A percentile compares a stretch with the other conserved stretches of the same genome.
phyloP scores from a whole-genome alignment of 192 early-diverging fungal genomes.

The Gryganskiella cystojenkinii region DNA sequence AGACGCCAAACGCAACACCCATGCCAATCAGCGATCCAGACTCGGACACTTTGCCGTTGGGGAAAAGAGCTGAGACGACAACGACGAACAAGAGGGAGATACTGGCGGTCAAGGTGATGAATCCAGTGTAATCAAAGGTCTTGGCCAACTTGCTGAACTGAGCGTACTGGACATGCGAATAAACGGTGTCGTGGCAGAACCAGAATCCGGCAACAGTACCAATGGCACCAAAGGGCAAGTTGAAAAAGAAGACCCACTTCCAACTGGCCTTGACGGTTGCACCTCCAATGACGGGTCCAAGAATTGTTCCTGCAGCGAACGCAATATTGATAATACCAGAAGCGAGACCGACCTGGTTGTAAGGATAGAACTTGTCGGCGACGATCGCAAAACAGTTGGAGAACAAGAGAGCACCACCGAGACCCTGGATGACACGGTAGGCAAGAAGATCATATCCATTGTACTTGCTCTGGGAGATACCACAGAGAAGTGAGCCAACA shows the following conservation, averaged over 20 bases:
- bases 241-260: conserved; percentile 54
- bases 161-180: conserved; percentile 37
- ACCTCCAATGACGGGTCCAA: conserved; percentile 48
- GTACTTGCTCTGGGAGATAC: conserved; percentile 38
- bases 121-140: conserved; percentile 48
- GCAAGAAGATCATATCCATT: conserved; percentile 42
- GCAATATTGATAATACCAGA: conserved; percentile 52
- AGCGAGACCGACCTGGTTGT: conserved; percentile 51
- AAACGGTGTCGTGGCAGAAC: conserved; percentile 49
- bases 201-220: conserved; percentile 36
- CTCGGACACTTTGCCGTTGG: conserved; percentile 50
- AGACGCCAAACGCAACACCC: conserved; percentile 45
- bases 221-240: conserved; percentile 47
- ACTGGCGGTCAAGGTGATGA: conserved; percentile 38
- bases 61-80: conserved; percentile 42
- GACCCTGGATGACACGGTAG: conserved; percentile 51
- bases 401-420: conserved; percentile 43
- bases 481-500: conserved; percentile 43
- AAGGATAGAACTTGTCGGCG: conserved; percentile 49
- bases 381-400: conserved; percentile 51
- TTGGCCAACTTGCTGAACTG: conserved; percentile 31
- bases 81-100: conserved; percentile 41
- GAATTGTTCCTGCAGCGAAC: conserved; percentile 47
- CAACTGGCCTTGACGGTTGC: conserved; percentile 42
- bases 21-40: conserved; percentile 39